Evolutionary conservation across 176 grass and related monocot species (phyloP), one percentile per base, ranked within the genome.

Genomic region (Triticum urartu): DNA sequence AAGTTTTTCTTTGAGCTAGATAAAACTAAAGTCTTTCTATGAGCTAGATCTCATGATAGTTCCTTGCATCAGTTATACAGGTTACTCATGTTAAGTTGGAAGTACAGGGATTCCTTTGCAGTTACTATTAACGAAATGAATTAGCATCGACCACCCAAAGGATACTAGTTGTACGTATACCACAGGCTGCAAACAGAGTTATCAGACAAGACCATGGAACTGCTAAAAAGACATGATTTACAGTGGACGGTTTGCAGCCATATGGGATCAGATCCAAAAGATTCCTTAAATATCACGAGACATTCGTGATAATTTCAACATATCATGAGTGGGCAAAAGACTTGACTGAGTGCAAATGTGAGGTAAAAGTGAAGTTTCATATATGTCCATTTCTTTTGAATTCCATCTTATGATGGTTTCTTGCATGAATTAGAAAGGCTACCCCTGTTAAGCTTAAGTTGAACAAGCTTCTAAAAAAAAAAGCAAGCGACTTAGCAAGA

Each of bases 231-330:
- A 83, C 42, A 42, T 79, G 20, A 28, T 65, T 79, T 73, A 72
- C 58, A 73, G 58, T 28, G 34, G 34, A 67, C 45, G 18, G 24
- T 13, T 80, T 68, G 69, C 74, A 26, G 25, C 42, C 25, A 81
- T 68, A 45, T 21, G 25, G 7, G 58, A 80, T 43, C 25, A 33
- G 82, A 80, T 33, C 7, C 58, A 76, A 36, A 65, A 70, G 67
- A 79, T 84, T 83, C 58, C 74, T 87, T 83, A 73, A 74, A 83
- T 75, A 68, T 60, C 59, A 75, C 7, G 80, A 30, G 28, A 74
- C 6, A 83, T 79, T 13, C 18, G 25, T 42, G 11, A 39, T 80
- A 21, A 68, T 79, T 12, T 59, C 67, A 79, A 79, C 1, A 35
- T 26, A 90, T 68, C 56, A 74, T 21, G 34, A 17, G 63, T 43